A percentile compares a stretch with the other conserved stretches of the same genome.
These are phyloP conservation scores for Theobroma cacao DNA, from an alignment of 345 rosid species.

Conservation along the genomic window DNA sequence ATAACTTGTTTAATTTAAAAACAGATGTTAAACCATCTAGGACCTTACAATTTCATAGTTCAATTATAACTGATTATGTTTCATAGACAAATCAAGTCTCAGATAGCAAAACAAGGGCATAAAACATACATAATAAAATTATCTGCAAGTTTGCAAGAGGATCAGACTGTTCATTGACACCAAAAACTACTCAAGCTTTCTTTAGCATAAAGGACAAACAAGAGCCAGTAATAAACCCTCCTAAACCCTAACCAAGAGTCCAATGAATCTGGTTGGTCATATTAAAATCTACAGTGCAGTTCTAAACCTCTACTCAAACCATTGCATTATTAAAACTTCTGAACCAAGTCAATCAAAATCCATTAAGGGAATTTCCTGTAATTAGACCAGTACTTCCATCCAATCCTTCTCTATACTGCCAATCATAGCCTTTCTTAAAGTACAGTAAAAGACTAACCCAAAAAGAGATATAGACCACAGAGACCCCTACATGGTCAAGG, in stretches of 20 bases:
- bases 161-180: neutral
- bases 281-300: neutral
- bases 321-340: neutral
- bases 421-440: neutral
- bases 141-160: neutral
- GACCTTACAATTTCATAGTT: neutral
- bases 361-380: neutral
- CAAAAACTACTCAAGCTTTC: neutral
- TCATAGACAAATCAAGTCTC: neutral
- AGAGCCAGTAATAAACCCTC: neutral
- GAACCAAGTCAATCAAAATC: neutral
- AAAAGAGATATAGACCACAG: neutral
- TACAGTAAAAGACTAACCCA: neutral
- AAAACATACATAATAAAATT: neutral
- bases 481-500: neutral
- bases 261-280: neutral
- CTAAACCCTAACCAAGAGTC: neutral
- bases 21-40: neutral
- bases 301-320: neutral
- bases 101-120: neutral
- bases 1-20: neutral
- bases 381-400: neutral
- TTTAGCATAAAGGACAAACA: neutral
- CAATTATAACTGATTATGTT: neutral
- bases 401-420: neutral